Conservation (phyloP, 1,139 yeast species). For the Yamadazyma songkhlaensis region DNA sequence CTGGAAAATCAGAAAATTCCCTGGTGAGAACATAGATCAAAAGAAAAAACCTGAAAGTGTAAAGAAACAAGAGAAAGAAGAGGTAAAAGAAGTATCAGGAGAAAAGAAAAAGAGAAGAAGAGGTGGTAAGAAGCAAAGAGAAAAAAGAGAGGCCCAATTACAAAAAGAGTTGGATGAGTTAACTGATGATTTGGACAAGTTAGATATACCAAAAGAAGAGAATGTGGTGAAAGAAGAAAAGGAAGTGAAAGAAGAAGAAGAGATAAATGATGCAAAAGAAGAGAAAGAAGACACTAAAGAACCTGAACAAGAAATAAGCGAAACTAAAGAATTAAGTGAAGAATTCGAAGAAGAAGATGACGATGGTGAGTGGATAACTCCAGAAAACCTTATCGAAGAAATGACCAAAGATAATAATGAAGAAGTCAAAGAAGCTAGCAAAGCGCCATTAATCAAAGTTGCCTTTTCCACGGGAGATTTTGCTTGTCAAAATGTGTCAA, state of each 20-base stretch:
- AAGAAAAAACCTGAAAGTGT: constrained; percentile 14
- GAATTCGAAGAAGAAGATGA: constrained; percentile 62
- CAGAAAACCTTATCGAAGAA: constrained; percentile 73
- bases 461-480: constrained; percentile 95
- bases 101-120: constrained; percentile 53
- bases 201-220: not conserved
- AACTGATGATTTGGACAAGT: constrained; percentile 6
- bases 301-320: constrained; percentile 10
- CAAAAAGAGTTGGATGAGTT: constrained; percentile 21
- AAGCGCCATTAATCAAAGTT: constrained; percentile 47
- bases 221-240: constrained; percentile 9
- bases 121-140: constrained; percentile 65
- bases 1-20: constrained; percentile 64
- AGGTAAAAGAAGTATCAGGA: constrained; percentile 15
- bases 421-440: constrained; percentile 25
- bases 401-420: constrained; percentile 62
- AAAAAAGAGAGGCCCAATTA: constrained; percentile 44
- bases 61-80: constrained; percentile 19
- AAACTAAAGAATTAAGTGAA: constrained; percentile 23
- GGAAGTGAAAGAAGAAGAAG: constrained; percentile 7
- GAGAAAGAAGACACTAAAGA: constrained; percentile 5
- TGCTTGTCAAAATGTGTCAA: constrained; percentile 92
- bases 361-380: constrained; percentile 96
- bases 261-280: constrained; percentile 4
- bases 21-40: constrained; percentile 52